phyloP scores from a whole-genome alignment of 805 yeast genomes.

The Metschnikowia koreensis region DNA sequence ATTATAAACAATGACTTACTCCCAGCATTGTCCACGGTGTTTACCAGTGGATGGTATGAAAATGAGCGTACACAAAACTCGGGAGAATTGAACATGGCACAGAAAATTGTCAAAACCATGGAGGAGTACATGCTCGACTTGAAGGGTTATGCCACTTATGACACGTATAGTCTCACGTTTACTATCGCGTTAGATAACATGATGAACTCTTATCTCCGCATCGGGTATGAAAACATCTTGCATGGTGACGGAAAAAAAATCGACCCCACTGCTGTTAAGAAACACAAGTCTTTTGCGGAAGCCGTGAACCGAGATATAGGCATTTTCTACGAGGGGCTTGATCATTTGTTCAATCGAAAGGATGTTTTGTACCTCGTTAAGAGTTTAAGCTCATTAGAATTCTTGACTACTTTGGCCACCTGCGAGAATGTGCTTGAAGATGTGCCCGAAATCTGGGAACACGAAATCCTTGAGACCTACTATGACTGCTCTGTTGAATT shows the following conservation, averaged over 20 bases:
- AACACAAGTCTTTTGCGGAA: conserved; percentile 37
- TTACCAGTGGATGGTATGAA: conserved; percentile 70
- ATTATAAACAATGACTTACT: conserved; percentile 72
- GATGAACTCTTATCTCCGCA: conserved; percentile 36
- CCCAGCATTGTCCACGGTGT: conserved; percentile 58
- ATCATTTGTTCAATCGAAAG: conserved; percentile 38
- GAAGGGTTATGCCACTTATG: conserved; percentile 44
- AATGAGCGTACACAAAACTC: conserved; percentile 21
- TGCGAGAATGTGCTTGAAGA: conserved; percentile 34
- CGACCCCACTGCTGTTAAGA: conserved; percentile 37
- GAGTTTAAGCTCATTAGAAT: conserved; percentile 42
- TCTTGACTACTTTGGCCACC: conserved; percentile 38
- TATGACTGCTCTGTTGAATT: conserved; percentile 77
- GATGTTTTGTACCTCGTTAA: conserved; percentile 39
- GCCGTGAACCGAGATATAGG: conserved; percentile 39
- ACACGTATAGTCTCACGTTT: conserved; percentile 39
- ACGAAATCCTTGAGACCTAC: conserved; percentile 57
- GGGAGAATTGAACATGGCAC: conserved; percentile 46
- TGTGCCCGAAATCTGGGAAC: conserved; percentile 52
- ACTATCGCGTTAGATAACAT: conserved; percentile 38
- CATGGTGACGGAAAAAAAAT: conserved; percentile 43
- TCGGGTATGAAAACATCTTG: conserved; percentile 41
- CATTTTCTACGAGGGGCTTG: conserved; percentile 36
- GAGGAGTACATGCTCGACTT: conserved; percentile 71
- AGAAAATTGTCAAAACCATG: conserved; percentile 68